These are phyloP conservation scores for Malassezia sympodialis DNA, from an alignment of 1,284 basidiomycete species.

Conservation along the genomic window DNA sequence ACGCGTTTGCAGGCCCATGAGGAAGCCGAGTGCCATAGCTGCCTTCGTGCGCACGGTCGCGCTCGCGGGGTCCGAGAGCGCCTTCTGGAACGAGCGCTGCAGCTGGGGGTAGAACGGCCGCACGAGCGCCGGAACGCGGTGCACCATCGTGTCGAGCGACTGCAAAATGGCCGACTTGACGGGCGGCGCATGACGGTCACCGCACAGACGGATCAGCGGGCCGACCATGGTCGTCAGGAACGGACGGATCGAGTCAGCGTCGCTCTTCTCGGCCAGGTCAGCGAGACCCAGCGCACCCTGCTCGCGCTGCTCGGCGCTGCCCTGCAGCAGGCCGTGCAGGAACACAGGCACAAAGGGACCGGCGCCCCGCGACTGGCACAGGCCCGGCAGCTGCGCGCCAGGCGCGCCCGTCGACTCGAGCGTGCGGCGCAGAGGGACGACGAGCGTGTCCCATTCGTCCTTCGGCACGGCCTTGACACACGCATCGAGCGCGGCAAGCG, in stretches of 20 bases:
- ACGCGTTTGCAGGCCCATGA: constrained; percentile 62
- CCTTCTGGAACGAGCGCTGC: constrained; percentile 93
- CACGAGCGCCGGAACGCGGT: constrained; percentile 70
- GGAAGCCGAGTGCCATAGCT: constrained; percentile 70
- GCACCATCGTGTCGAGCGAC: constrained; percentile 39
- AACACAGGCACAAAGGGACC: constrained; percentile 77
- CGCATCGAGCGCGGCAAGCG: constrained; percentile 71
- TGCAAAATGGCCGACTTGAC: constrained; percentile 45
- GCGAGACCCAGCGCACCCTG: constrained; percentile 89
- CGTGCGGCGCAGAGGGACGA: constrained; percentile 64
- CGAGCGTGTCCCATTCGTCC: constrained; percentile 67
- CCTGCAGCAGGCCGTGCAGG: constrained; percentile 62
- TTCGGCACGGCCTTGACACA: constrained; percentile 87
- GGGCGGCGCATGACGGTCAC: constrained; percentile 42
- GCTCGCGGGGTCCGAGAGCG: constrained; percentile 69
- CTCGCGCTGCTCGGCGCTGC: constrained; percentile 57
- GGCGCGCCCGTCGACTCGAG: constrained; percentile 76
- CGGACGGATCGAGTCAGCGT: constrained; percentile 80
- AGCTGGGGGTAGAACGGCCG: constrained; percentile 98
- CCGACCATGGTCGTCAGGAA: constrained; percentile 94
- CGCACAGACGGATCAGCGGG: constrained; percentile 62
- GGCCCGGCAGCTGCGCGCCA: constrained; percentile 60
- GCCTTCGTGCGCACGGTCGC: constrained; percentile 70
- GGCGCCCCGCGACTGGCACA: constrained; percentile 74
- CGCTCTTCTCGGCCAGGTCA: constrained; percentile 82